These are phyloP conservation scores for Malassezia sp. DNA, from an alignment of 1,284 basidiomycete species.

Conservation along the genomic window DNA sequence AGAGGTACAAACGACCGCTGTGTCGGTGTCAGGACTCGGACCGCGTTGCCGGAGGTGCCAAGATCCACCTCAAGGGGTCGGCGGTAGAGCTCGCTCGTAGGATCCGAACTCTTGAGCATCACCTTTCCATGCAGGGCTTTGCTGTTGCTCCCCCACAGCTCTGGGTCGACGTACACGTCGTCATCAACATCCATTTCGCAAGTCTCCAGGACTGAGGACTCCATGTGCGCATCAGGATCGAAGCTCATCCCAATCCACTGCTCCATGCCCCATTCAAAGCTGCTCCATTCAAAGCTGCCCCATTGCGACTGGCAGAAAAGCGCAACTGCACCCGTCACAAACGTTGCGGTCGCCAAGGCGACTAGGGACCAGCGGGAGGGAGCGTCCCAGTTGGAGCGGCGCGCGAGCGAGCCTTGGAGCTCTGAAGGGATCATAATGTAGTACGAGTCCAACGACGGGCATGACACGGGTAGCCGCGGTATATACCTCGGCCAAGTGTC, in stretches of 20 bases:
- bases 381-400: not conserved
- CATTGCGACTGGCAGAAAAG: constrained; percentile 8
- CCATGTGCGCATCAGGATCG: not conserved
- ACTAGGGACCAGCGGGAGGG: constrained; percentile 7
- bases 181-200: constrained; percentile 26
- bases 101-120: constrained; percentile 29
- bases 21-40: too few species aligned
- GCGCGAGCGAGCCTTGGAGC: constrained; percentile 4
- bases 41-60: too few species aligned
- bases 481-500: constrained; percentile 9
- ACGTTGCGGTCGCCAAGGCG: constrained; percentile 10
- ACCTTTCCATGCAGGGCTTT: constrained; percentile 19
- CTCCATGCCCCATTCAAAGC: not conserved
- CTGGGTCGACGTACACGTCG: constrained; percentile 17
- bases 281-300: constrained; percentile 1
- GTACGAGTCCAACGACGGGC: constrained; percentile 2
- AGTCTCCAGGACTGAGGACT: constrained; percentile 13
- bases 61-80: constrained; percentile 32
- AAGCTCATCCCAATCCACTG: not conserved
- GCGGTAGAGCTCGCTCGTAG: constrained; percentile 26
- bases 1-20: too few species aligned
- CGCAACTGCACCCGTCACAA: constrained; percentile 13
- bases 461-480: not conserved
- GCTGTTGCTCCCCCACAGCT: too few species aligned
- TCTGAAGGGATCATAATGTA: constrained; percentile 12